A percentile compares a stretch with the other conserved stretches of the same genome.
phyloP scores from a whole-genome alignment of 139 green algal genomes.

The Tetraselmis striata region DNA sequence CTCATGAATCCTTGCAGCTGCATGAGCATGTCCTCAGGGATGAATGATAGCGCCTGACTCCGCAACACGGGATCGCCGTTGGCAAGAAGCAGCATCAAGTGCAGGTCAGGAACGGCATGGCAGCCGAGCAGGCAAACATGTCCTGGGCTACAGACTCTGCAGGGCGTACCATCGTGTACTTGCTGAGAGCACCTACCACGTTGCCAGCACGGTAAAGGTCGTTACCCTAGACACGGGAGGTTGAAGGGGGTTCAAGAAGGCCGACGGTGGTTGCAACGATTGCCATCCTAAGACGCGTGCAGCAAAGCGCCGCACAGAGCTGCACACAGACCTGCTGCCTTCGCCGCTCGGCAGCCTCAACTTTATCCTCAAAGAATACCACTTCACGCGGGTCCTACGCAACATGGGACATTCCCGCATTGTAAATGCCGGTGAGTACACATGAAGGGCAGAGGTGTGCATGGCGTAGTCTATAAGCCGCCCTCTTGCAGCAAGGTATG shows the following conservation, averaged over 20 bases:
- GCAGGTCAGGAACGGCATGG: too few species aligned
- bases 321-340: conserved; percentile 38
- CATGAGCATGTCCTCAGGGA: conserved; percentile 76
- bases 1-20: conserved; percentile 53
- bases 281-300: too few species aligned
- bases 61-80: not conserved
- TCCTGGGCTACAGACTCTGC: too few species aligned
- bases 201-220: too few species aligned
- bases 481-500: not conserved
- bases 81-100: not conserved
- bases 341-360: conserved; percentile 64
- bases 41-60: conserved; percentile 55
- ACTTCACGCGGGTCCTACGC: conserved; percentile 4
- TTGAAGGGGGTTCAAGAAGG: too few species aligned
- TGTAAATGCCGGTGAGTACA: not conserved
- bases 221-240: too few species aligned
- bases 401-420: conserved; percentile 4
- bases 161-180: too few species aligned
- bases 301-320: too few species aligned
- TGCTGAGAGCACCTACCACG: too few species aligned
- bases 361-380: conserved; percentile 57
- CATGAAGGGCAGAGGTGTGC: not conserved
- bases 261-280: too few species aligned
- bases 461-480: not conserved
- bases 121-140: too few species aligned